These are phyloP conservation scores for Syncephalastrum contaminatum DNA, from an alignment of 371 early-diverging fungal genomes.

Conservation along the genomic window DNA sequence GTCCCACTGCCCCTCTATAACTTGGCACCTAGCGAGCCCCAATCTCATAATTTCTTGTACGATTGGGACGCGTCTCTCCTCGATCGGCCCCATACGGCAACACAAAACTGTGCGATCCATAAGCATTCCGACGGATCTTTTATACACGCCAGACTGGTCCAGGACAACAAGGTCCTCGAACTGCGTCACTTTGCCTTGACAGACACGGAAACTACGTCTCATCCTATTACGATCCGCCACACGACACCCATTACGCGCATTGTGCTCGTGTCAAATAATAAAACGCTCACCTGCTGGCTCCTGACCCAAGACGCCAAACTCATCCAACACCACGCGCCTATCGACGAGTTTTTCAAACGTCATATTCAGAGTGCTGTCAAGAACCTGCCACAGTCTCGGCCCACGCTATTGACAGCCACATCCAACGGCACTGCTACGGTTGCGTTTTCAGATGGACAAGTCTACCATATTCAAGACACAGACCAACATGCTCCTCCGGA, in stretches of 20 bases:
- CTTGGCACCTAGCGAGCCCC: too few species aligned
- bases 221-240: conserved; percentile 7
- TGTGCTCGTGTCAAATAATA: conserved; percentile 5
- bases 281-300: conserved; percentile 9
- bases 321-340: conserved; percentile 6
- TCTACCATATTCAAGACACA: conserved; percentile 11
- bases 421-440: conserved; percentile 10
- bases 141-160: conserved; percentile 7
- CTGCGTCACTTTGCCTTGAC: conserved; percentile 7
- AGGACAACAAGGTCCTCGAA: conserved; percentile 7
- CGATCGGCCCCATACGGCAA: too few species aligned
- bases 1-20: too few species aligned
- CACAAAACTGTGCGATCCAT: too few species aligned
- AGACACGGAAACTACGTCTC: background rate
- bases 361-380: too few species aligned
- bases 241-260: conserved; percentile 5
- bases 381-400: too few species aligned
- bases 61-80: too few species aligned
- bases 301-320: conserved; percentile 6
- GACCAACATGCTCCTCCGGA: conserved; percentile 4
- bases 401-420: background rate
- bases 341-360: too few species aligned
- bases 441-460: conserved; percentile 6
- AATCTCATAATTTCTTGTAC: too few species aligned
- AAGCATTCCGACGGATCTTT: background rate